phyloP scores from a whole-genome alignment of 2,329 filamentous ascomycete species.

The Neonectria faginata region DNA sequence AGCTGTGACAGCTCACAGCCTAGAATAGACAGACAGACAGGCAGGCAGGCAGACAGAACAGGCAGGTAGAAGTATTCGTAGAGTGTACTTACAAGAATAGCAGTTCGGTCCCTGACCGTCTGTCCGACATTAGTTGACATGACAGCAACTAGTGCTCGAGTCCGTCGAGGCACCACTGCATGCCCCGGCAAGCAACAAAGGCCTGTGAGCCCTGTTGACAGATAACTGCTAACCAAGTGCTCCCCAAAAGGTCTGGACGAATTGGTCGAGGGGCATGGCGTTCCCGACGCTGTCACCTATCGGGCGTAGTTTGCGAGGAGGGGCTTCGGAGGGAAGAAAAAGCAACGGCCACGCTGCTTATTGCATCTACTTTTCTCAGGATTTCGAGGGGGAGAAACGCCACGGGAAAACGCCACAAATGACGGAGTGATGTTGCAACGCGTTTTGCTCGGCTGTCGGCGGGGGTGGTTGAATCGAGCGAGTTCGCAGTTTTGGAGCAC shows the following conservation, averaged over 20 bases:
- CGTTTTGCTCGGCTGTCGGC: too few species aligned
- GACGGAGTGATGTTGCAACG: neutral
- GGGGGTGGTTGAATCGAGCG: too few species aligned
- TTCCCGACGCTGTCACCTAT: neutral
- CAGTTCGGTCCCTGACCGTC: neutral
- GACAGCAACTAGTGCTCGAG: constrained; percentile 5
- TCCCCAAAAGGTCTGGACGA: too few species aligned
- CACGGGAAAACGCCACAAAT: neutral
- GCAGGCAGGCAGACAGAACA: too few species aligned
- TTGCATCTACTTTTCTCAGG: too few species aligned
- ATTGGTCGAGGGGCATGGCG: neutral
- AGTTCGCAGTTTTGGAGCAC: too few species aligned
- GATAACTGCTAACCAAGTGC: neutral
- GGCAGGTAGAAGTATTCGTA: neutral
- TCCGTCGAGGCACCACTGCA: constrained; percentile 1
- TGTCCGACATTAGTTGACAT: neutral
- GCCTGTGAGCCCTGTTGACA: neutral
- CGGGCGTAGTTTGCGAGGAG: neutral
- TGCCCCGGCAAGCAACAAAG: neutral
- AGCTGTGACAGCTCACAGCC: neutral
- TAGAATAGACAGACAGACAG: too few species aligned
- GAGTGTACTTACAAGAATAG: too few species aligned
- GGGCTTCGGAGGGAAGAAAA: too few species aligned
- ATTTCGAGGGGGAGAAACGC: too few species aligned
- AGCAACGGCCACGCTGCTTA: too few species aligned